Conservation (phyloP, 805 yeast species). For the Candida bentonensis region DNA sequence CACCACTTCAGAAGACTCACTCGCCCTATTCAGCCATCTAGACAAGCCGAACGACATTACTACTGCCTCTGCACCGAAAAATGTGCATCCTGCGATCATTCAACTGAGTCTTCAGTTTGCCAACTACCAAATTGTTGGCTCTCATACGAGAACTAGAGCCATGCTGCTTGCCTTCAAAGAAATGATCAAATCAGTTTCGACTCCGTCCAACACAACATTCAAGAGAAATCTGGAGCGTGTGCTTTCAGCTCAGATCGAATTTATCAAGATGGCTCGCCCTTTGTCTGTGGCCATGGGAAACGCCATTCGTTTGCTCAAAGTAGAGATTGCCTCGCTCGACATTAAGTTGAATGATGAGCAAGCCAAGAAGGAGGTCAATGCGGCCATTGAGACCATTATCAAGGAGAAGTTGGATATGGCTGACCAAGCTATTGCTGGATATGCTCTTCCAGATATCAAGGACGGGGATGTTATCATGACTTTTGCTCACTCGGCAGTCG, state of each 20-base stretch:
- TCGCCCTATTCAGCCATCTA: conserved; percentile 28
- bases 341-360: conserved; percentile 51
- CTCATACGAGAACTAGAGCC: conserved; percentile 68
- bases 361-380: conserved; percentile 53
- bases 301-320: conserved; percentile 94
- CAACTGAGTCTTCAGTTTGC: conserved; percentile 69
- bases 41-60: conserved; percentile 21
- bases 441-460: conserved; percentile 63
- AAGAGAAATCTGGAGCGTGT: conserved; percentile 81
- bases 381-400: conserved; percentile 65
- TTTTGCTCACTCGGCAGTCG: conserved; percentile 77
- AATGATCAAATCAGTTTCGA: conserved; percentile 65
- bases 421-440: conserved; percentile 66
- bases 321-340: conserved; percentile 72
- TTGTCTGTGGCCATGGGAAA: conserved; percentile 92
- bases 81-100: conserved; percentile 78
- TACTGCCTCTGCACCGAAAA: conserved; percentile 43
- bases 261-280: conserved; percentile 80
- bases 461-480: conserved; percentile 72
- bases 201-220: conserved; percentile 76
- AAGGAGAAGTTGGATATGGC: conserved; percentile 75
- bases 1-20: conserved; percentile 29
- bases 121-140: conserved; percentile 78
- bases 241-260: conserved; percentile 84
- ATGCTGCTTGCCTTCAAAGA: conserved; percentile 75